Evolutionary conservation across 1,284 basidiomycete species (phyloP), one percentile per base, ranked within the genome.

Genomic region (Taiwanofungus camphoratus): DNA sequence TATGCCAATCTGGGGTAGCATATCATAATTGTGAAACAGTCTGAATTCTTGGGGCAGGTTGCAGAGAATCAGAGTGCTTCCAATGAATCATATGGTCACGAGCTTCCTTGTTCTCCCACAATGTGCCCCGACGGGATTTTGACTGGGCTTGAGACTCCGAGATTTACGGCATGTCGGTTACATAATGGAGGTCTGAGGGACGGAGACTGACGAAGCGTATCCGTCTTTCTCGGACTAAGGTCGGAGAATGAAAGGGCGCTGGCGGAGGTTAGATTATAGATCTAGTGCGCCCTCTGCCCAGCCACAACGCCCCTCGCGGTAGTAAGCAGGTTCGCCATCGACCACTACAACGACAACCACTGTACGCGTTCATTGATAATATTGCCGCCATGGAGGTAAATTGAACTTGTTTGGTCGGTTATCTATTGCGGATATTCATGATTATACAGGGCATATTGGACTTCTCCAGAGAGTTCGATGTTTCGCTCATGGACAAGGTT

Each of bases 241-340:
- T 40, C 44, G 44, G 44, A 31, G 44, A 34, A 9, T 33, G 18
- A 41, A 46, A 41, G 34, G 35, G 44, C 31, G 34, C 37, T 29
- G 24, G 32, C 44, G 44, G 44, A 37, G 34, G 33, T 41, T 11
- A 20, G 16, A 23, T 34, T 33, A 22, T 35, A 33, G 44, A 46
- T 46, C 36, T 45, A 21, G 32, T 32, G 34, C 50, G 56, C 67
- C 69, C 67, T 69, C 53, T 67, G 68, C 67, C 69, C 69, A 67
- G 53, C 59, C 59, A 54, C 52, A 45, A 50, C 48, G 45, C 42
- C 42, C 46, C 46, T 40, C 35, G 26, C 40, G 51, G 47, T n/a
- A 45, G 50, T 53, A 50, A 58, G 55, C 57, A 53, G 31, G 50
- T 55, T 57, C 58, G 52, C 56, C 52, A 62, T 62, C 54, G 40